Conservation (phyloP, 768 basidiomycete species). For the Daedalea quercina region DNA sequence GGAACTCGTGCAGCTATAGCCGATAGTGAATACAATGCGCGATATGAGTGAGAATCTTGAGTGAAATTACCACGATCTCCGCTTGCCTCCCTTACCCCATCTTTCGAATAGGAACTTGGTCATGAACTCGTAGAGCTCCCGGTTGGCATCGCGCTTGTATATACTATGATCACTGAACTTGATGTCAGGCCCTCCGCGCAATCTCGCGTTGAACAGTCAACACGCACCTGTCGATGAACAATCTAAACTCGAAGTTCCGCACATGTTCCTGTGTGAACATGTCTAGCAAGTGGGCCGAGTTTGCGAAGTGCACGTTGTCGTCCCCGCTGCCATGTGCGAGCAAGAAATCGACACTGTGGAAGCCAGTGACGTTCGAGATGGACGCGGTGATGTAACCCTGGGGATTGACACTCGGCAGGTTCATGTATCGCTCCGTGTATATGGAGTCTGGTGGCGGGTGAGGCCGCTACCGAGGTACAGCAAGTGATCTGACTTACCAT, state of each 20-base stretch:
- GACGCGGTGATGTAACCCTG: constrained; percentile 88
- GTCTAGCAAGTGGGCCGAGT: constrained; percentile 87
- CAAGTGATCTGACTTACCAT: constrained; percentile 40
- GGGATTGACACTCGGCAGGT: constrained; percentile 68
- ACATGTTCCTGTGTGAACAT: constrained; percentile 81
- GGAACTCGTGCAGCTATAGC: too few species aligned
- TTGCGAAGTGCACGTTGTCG: constrained; percentile 94
- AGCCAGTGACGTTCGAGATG: constrained; percentile 83
- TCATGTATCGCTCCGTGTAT: constrained; percentile 98
- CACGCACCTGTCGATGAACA: constrained; percentile 92
- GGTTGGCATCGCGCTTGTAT: constrained; percentile 60
- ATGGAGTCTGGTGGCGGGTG: constrained; percentile 63
- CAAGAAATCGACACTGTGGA: constrained; percentile 71
- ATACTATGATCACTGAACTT: constrained; percentile 73
- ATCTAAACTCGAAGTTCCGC: constrained; percentile 76
- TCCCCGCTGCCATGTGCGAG: constrained; percentile 93
- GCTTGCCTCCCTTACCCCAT: constrained; percentile 81
- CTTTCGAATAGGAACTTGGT: constrained; percentile 80
- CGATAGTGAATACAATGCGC: too few species aligned
- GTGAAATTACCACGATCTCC: constrained; percentile 49
- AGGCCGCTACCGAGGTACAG: not conserved
- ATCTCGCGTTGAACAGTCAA: constrained; percentile 6
- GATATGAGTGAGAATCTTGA: too few species aligned
- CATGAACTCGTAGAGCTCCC: constrained; percentile 87
- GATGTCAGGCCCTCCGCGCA: constrained; percentile 1